Evolutionary conservation across 805 yeast species (phyloP).

Genomic region (Ogataea populi-albae): DNA sequence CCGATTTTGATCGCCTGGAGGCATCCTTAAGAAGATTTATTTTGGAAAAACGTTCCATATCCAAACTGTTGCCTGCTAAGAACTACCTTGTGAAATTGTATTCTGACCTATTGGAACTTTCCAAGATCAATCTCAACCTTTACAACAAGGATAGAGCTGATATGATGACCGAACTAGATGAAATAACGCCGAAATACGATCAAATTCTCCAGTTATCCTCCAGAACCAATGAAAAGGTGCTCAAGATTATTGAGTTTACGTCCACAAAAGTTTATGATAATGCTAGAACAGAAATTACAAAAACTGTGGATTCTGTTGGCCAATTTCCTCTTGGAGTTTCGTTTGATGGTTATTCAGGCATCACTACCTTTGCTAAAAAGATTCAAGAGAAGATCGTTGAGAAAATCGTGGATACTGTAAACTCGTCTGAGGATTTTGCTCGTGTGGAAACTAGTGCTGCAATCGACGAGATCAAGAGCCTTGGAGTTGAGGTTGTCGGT

Average conservation of each 20-base stretch:
- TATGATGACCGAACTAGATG: conserved; percentile 47
- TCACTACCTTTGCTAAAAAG: conserved; percentile 64
- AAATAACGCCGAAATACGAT: conserved; percentile 64
- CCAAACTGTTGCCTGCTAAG: conserved; percentile 90
- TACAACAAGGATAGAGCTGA: conserved; percentile 48
- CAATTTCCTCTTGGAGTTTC: conserved; percentile 35
- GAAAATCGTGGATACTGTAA: conserved; percentile 62
- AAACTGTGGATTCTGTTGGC: conserved; percentile 46
- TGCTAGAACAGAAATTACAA: conserved; percentile 52
- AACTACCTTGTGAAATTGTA: conserved; percentile 74
- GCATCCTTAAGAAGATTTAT: conserved; percentile 82
- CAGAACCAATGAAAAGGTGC: conserved; percentile 56
- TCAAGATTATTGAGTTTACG: conserved; percentile 58
- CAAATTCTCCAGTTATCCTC: conserved; percentile 49
- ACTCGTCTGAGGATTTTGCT: conserved; percentile 65
- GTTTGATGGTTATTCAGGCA: conserved; percentile 60
- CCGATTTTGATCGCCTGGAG: conserved; percentile 81
- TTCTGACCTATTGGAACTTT: conserved; percentile 58
- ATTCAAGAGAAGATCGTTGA: conserved; percentile 69
- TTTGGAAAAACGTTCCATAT: conserved; percentile 81
- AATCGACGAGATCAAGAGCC: conserved; percentile 57
- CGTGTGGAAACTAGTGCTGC: conserved; percentile 54
- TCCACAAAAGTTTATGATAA: conserved; percentile 57
- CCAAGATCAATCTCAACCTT: conserved; percentile 59
- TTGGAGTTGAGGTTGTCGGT: conserved; percentile 67